Evolutionary conservation across 2,329 filamentous ascomycete species (phyloP).

Genomic region (Neurospora sp.): DNA sequence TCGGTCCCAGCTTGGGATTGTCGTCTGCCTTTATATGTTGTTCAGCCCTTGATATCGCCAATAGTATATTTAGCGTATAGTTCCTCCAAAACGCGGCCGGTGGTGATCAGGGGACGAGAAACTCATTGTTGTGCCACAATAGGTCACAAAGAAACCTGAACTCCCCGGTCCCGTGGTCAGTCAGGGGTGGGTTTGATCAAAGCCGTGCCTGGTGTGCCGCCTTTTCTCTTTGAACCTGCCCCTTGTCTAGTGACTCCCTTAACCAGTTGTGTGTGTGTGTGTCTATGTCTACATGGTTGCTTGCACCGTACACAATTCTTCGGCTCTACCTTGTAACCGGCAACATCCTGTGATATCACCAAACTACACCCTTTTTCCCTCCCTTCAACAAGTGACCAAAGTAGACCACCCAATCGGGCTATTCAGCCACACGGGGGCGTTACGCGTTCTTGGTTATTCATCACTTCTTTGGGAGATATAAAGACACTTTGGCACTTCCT

Average conservation of each 20-base stretch:
- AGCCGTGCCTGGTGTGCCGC: not conserved
- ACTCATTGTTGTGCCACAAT: not conserved
- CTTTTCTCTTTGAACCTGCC: not conserved
- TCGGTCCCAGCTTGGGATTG: not conserved
- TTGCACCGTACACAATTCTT: not conserved
- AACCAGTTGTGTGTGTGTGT: not conserved
- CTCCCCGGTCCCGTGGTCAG: not conserved
- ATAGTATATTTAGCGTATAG: not conserved
- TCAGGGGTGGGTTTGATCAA: not conserved
- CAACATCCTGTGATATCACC: not conserved
- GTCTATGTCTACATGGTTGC: not conserved
- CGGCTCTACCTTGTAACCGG: not conserved
- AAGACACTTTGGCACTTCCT: not conserved
- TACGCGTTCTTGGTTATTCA: not conserved
- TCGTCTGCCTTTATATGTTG: not conserved
- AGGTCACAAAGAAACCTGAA: not conserved
- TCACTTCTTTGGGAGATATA: not conserved
- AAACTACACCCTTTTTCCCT: not conserved
- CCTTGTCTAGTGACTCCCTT: not conserved
- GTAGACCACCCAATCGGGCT: not conserved
- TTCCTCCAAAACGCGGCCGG: not conserved
- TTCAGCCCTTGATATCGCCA: not conserved
- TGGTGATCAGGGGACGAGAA: not conserved
- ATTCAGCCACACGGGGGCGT: not conserved
- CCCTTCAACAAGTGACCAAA: not conserved